Percentiles rank a stretch among this genome's conserved stretches.
These are phyloP conservation scores for Sporothrix variecibatus DNA, from an alignment of 2,329 filamentous ascomycete species.

Conservation along the genomic window DNA sequence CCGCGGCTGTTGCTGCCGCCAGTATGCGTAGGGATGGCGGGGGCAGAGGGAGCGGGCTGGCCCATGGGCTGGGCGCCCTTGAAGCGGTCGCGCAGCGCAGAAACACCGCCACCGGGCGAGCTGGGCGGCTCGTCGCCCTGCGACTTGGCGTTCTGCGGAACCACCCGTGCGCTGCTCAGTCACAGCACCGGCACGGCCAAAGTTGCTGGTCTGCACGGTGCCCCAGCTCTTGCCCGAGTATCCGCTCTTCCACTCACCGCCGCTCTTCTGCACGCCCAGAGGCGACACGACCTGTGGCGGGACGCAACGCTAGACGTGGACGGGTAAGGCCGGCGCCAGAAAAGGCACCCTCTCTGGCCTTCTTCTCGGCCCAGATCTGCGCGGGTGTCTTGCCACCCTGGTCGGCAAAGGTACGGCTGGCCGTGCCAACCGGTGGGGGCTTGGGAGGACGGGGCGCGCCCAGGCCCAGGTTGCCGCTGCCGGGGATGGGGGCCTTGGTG, in stretches of 20 bases:
- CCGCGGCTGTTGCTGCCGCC: slow-evolving; percentile 33
- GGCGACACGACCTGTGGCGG: slow-evolving; percentile 47
- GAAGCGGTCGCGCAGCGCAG: slow-evolving; percentile 79
- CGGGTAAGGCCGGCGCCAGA: slow-evolving; percentile 32
- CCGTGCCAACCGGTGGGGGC: slow-evolving; percentile 69
- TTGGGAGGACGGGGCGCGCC: slow-evolving; percentile 61
- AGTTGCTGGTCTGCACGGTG: slow-evolving; percentile 73
- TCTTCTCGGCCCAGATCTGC: slow-evolving; percentile 97
- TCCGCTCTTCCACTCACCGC: slow-evolving; percentile 84
- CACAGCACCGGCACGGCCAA: slow-evolving; percentile 61
- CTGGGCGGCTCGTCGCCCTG: slow-evolving; percentile 48
- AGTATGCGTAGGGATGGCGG: slow-evolving; percentile 40
- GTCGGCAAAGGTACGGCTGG: slow-evolving; percentile 92
- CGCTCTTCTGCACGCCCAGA: slow-evolving; percentile 69
- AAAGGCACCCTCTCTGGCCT: slow-evolving; percentile 70
- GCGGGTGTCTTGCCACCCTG: slow-evolving; percentile 94
- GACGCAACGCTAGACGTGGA: slow-evolving; percentile 29
- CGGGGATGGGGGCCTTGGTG: slow-evolving; percentile 84
- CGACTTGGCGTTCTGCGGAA: slow-evolving; percentile 43
- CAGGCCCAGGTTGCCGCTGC: slow-evolving; percentile 61
- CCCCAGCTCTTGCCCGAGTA: slow-evolving; percentile 91
- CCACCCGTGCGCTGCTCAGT: slow-evolving; percentile 66
- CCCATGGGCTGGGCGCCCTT: slow-evolving; percentile 74
- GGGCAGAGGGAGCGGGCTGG: slow-evolving; percentile 41
- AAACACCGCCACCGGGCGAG: slow-evolving; percentile 64